Evolutionary conservation across 164 flowering plant genomes (phyloP), one percentile per base, ranked within the genome.

Genomic region (Aristolochia californica): DNA sequence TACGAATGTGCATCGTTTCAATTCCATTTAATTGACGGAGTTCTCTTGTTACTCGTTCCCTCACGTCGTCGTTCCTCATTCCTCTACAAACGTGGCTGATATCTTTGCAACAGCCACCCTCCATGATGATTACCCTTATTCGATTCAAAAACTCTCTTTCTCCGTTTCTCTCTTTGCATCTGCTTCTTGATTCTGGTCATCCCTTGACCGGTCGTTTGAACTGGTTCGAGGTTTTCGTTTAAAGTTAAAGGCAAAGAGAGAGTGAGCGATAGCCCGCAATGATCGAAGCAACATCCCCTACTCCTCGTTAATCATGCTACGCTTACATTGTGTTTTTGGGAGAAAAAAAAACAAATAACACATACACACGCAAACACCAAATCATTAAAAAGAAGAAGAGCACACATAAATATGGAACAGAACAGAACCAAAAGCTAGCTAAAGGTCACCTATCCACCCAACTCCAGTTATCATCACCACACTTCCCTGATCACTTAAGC

Each of bases 201-300:
- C 62, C 38, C 22, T 59, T 48, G 62, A 59, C 53, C 53, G 55
- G 55, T 52, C 63, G 56, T 40, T 51, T 56, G 53, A 8, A 28
- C n/a, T n/a, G 62, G 30, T 13, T 18, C 20, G 43, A 49, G 43
- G 57, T 4, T 34, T 49, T 59, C 34, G 26, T 48, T 49, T 50
- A 50, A 48, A 48, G 62, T 49, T 50, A 50, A 48, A 48, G 62
- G 55, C 62, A 40, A 48, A 34, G 1, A 34, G 10, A 28, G 7
- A 28, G 7, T 2, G 40, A 34, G 10, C 40, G 40, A 34, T 34
- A 34, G 11, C 38, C 55, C 50, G 40, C 60, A 57, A 57, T 57
- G 51, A 57, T 57, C 60, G 45, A 57, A 57, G 60, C 60, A 45
- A 45, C 60, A 57, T n/a, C 52, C 11, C 61, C 53, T 47, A 48